These are phyloP conservation scores for Apiospora sp. DNA, from an alignment of 2,329 filamentous ascomycete species.

Conservation along the genomic window DNA sequence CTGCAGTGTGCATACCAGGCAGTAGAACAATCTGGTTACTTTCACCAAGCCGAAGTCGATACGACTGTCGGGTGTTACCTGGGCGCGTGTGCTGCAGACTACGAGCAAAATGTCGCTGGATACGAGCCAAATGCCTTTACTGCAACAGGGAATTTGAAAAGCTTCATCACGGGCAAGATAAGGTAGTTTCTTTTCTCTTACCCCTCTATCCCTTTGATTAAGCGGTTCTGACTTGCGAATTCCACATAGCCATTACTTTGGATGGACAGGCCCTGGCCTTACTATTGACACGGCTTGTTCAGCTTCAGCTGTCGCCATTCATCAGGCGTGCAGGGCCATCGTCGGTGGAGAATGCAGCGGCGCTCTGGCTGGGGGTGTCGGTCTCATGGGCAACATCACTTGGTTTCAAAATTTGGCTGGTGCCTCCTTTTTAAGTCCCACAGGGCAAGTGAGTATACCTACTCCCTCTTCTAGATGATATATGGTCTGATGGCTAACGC, in stretches of 20 bases:
- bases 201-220: slow-evolving; percentile 32
- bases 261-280: slow-evolving; percentile 41
- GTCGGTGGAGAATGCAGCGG: slow-evolving; percentile 38
- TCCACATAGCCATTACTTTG: slow-evolving; percentile 38
- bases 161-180: no score
- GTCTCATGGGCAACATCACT: slow-evolving; percentile 38
- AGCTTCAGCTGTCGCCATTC: slow-evolving; percentile 43
- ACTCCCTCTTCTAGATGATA: not conserved
- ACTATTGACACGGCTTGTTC: slow-evolving; percentile 46
- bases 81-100: no score
- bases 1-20: no score
- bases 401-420: slow-evolving; percentile 36
- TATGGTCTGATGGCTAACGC: no score
- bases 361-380: slow-evolving; percentile 44
- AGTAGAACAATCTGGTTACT: no score
- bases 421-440: slow-evolving; percentile 39
- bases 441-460: slow-evolving; percentile 31
- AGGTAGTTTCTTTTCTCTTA: slow-evolving; percentile 13
- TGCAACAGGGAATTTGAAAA: no score
- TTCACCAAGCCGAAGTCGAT: no score
- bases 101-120: no score
- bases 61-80: no score
- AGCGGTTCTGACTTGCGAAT: no score
- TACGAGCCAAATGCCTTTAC: no score
- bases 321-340: slow-evolving; percentile 44